Percentiles rank a stretch among this genome's conserved stretches.
phyloP scores from a whole-genome alignment of 495 filamentous ascomycete genomes.

The Echria macrotheca region DNA sequence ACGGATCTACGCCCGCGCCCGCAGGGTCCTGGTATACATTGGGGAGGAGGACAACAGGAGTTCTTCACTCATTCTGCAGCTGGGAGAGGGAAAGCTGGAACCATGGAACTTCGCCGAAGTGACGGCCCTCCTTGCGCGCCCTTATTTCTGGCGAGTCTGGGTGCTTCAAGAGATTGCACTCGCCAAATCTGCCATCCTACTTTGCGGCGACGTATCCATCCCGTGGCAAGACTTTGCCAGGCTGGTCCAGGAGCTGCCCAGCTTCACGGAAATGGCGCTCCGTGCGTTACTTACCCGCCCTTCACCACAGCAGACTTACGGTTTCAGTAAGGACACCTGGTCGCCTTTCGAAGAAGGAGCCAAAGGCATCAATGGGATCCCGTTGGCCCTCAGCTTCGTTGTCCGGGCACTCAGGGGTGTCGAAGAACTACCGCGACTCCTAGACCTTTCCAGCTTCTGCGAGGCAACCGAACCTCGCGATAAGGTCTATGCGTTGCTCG shows the following conservation, averaged over 20 bases:
- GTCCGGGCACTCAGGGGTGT: not conserved
- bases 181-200: not conserved
- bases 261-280: not conserved
- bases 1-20: not conserved
- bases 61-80: not conserved
- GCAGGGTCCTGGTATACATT: not conserved
- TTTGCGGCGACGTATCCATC: not conserved
- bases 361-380: not conserved
- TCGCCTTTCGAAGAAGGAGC: not conserved
- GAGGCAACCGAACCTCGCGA: not conserved
- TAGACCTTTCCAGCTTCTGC: not conserved
- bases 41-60: not conserved
- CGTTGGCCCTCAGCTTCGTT: not conserved
- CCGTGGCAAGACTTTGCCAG: not conserved
- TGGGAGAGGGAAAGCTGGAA: not conserved
- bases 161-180: not conserved
- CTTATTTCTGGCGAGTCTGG: constrained; percentile 1
- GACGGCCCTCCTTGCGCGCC: not conserved
- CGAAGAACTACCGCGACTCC: not conserved
- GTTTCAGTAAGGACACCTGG: not conserved
- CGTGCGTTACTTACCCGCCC: not conserved
- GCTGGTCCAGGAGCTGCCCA: not conserved
- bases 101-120: not conserved
- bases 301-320: not conserved
- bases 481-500: not conserved